A percentile compares a stretch with the other conserved stretches of the same genome.
Conservation (phyloP, 2,329 filamentous ascomycete genomes). For the Chrysosporium queenslandicum region DNA sequence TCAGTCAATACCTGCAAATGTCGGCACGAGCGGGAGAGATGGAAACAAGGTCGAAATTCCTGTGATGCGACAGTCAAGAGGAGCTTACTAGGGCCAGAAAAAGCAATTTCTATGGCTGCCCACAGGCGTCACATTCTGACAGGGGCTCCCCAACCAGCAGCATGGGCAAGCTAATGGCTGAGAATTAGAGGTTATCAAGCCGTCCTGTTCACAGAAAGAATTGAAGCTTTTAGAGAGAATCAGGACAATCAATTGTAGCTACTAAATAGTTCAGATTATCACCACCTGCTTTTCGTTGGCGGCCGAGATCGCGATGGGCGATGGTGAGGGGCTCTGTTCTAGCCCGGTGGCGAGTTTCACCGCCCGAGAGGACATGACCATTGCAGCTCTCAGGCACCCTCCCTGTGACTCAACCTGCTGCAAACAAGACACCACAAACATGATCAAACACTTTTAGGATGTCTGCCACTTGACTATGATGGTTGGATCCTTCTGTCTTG, state of each 20-base stretch:
- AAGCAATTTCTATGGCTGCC: not conserved
- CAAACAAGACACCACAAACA: not conserved
- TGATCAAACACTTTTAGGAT: not conserved
- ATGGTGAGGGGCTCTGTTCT: not conserved
- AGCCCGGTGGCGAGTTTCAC: conserved; percentile 10
- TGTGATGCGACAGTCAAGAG: too few relatives aligned
- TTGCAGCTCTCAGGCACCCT: not conserved
- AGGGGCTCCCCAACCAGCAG: not conserved
- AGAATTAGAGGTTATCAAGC: not conserved
- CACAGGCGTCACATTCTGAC: not conserved
- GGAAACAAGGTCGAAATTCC: not conserved
- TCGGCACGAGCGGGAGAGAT: too few relatives aligned
- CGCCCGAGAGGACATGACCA: not conserved
- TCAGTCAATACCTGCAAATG: too few relatives aligned
- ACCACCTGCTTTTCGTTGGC: too few relatives aligned
- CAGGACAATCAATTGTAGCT: too few relatives aligned
- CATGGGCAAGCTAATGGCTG: not conserved
- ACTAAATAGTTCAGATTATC: too few relatives aligned
- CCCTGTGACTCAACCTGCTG: not conserved
- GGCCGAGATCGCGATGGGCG: not conserved
- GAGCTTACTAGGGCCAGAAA: too few relatives aligned
- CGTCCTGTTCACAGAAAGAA: not conserved
- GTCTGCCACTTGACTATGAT: not conserved
- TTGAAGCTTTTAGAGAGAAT: too few relatives aligned
- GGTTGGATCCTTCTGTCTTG: not conserved